Evolutionary conservation across 192 early-diverging fungal genomes (phyloP), one percentile per base, ranked within the genome.

Genomic region (Podila minutissima): DNA sequence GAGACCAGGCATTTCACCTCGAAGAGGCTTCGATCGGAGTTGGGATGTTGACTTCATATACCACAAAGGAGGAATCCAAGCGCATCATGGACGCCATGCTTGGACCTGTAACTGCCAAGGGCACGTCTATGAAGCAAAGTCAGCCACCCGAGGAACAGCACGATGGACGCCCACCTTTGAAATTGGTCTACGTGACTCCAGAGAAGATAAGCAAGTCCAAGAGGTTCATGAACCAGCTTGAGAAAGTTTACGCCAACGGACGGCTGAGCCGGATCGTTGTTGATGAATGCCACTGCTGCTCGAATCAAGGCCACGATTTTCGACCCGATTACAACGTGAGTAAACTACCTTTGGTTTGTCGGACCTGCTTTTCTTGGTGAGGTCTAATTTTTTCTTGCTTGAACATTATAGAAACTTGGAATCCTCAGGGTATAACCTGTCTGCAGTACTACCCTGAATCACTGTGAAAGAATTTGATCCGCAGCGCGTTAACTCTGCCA

Each of bases 271-370:
- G 95, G 66, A 94, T 99, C 82, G 97, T 97, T 4, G 86, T 99
- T n/a, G 97, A 99, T 73, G 97, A 99, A 84, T 95, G 95, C 11
- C 97, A 99, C 66, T 99, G 97, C 71, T 89, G 96, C 24, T 95
- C 93, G 46, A 94, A 97, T 62, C 94, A 94, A 92, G 97, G 97
- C 10, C 97, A 99, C 68, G 97, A 99, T 81, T 99, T 99, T 86
- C 92, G 97, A 26, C 92, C 94, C 0, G 77, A 81, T 46, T 81
- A 81, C 67, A 81, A 75, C 22, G 64, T 65, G 19, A 35, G 62
- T 15, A 15, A 19, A n/a, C 35, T 9, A 4, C 13, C 8, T 5
- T 5, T 22, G 8, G n/a, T 20, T 61, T 12, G 28, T 35, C 24
- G 59, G 19, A 33, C 35, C 13, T 3, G 24, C 26, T 32, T 12